Evolutionary conservation across 345 rosid species (phyloP), one percentile per base, ranked within the genome.

Genomic region (Chamaenerion angustifolium): DNA sequence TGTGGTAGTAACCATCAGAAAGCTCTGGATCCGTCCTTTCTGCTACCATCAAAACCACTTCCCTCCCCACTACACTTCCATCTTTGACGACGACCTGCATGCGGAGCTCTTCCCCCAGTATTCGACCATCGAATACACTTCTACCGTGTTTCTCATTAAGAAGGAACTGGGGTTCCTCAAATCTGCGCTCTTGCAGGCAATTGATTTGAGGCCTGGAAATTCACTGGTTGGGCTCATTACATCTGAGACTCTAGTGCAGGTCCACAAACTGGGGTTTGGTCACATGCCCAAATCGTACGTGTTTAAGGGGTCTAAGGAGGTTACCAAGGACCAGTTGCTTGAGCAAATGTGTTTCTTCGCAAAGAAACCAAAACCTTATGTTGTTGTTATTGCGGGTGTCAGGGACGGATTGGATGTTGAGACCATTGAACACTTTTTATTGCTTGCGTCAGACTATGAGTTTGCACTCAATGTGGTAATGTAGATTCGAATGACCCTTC

Each of bases 371-470:
- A 81, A 65, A 68, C 96, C 95, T 46, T 41, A 80, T n/a, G 52
- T 82, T 0, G 93, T 95, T n/a, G 98, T 84, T 45, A 78, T 83
- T 63, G 93, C 98, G 40, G 95, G 98, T 12, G 80, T 69, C 18
- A 61, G 83, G 58, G 98, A 87, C 10, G 98, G 95, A 19, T 82
- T 92, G 45, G 85, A 95, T n/a, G 66, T 85, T 1, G 90, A 82
- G 9, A 79, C 78, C 73, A 87, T 92, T 52, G 69, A 93, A 8
- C 83, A 96, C 52, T 92, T 92, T 67, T 85, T 92, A 56, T 54
- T 80, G 64, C 93, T 96, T 10, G 84, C 85, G 12, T 74, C 93
- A 18, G 89, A 87, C 18, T 84, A 93, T 70, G 95, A 75, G 60
- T 84, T 92, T 51, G 61, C 85, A 46, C 76, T 92, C 69, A 81